Evolutionary conservation across 1,284 basidiomycete genomes (phyloP), one percentile per base, ranked within the genome.

Genomic region (Apiotrichum montevideense): DNA sequence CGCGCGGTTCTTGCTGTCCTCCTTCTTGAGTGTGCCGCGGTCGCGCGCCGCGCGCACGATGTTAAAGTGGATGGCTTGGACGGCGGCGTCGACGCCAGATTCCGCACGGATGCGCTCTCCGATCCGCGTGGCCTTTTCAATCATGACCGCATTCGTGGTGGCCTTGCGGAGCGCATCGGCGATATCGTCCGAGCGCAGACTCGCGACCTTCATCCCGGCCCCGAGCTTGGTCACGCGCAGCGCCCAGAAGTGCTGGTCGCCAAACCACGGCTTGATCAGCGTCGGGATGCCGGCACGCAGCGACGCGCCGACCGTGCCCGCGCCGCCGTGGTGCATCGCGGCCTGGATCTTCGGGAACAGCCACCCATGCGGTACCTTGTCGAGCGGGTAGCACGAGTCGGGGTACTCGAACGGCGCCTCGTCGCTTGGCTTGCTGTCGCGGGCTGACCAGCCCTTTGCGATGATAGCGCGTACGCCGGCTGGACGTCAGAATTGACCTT

Each of bases 361-460:
- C 88, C 87, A 90, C 65, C 84, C 86, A 73, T 91, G 88, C 6
- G 88, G 87, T 4, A 88, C 81, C 67, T 85, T 85, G 52, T 86
- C 83, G 43, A 88, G 75, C 29, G 60, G 56, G 61, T 70, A 75
- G 60, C 73, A 75, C 34, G 63, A 72, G 5, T 65, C 61, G 2
- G 78, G 77, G 56, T 73, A 70, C 32, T n/a, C n/a, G 32, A 5
- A 80, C 79, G 48, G 81, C 29, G 34, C 78, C 34, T 75, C 73
- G 51, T 78, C 62, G 73, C 71, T 63, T 67, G 73, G 72, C 45
- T 70, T 70, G 2, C 66, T 58, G 14, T 72, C 66, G 67, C 87
- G 79, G 10, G 83, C 80, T 0, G 84, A 85, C 88, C 88, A 90
- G 29, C 88, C 88, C 69, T 87, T 87, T 15, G 84, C 85, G 29